A percentile compares a stretch with the other conserved stretches of the same genome.
phyloP scores from a whole-genome alignment of 306 rosid genomes.

The Parietaria judaica region DNA sequence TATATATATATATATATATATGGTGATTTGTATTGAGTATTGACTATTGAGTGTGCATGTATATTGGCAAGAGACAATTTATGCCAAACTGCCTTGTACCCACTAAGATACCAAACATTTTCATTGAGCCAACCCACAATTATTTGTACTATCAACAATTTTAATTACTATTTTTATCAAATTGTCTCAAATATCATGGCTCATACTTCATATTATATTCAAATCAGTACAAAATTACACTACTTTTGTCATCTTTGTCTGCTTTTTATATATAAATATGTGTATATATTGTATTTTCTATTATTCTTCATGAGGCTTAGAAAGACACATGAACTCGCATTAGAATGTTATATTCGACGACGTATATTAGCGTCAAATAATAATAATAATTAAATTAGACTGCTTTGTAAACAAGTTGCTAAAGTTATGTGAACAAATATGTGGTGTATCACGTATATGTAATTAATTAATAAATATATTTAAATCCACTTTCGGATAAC shows the following conservation, averaged over 20 bases:
- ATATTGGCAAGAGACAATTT: slow-evolving; percentile 10
- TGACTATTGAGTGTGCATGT: slow-evolving; percentile 13
- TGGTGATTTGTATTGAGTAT: too few species aligned
- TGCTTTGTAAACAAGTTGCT: too few species aligned
- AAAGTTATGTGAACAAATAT: too few species aligned
- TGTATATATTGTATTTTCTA: neutral
- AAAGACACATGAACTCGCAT: too few species aligned
- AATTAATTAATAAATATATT: too few species aligned
- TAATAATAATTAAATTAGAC: too few species aligned
- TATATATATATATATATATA: too few species aligned
- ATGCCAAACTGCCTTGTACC: slow-evolving; percentile 5
- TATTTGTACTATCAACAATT: neutral
- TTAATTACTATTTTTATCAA: neutral
- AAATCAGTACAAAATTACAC: neutral
- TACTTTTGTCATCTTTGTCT: slow-evolving; percentile 2
- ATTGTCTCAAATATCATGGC: neutral
- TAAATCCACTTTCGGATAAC: too few species aligned
- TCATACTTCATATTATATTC: neutral
- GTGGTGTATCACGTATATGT: too few species aligned
- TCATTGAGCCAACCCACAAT: slow-evolving; percentile 12
- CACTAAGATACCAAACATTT: neutral
- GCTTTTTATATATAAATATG: neutral
- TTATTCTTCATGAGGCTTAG: too few species aligned
- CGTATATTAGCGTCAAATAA: too few species aligned
- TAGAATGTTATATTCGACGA: too few species aligned